Percentiles rank a stretch among this genome's conserved stretches.
Evolutionary conservation across 2,329 filamentous ascomycete species (phyloP).

Genomic region (Penicillium corylophilum): DNA sequence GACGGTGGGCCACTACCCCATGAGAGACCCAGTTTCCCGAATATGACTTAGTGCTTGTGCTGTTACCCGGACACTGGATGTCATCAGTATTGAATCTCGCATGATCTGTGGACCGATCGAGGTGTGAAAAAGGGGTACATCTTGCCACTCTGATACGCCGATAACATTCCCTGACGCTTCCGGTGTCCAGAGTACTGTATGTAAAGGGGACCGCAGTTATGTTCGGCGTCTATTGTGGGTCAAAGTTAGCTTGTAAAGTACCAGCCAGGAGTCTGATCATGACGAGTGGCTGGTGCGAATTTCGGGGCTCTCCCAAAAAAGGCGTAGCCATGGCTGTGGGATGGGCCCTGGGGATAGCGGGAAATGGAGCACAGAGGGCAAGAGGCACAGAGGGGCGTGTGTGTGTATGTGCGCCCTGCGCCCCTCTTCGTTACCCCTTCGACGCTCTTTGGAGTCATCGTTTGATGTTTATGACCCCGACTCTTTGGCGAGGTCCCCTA

Average conservation of each 20-base stretch:
- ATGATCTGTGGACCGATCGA: constrained; percentile 2
- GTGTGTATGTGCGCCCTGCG: neutral
- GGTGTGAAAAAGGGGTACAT: neutral
- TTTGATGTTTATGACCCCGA: constrained; percentile 8
- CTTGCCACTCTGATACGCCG: constrained; percentile 6
- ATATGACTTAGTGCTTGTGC: neutral
- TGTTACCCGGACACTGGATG: constrained; percentile 3
- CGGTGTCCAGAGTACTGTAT: constrained; percentile 6
- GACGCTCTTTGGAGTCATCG: neutral
- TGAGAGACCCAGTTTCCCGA: neutral
- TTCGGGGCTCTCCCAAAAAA: neutral
- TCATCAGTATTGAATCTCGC: neutral
- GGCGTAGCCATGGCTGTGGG: neutral
- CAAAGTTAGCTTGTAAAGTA: constrained; percentile 1
- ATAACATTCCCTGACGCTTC: neutral
- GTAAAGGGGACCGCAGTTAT: constrained; percentile 1
- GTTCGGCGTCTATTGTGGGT: constrained; percentile 15
- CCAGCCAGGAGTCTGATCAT: neutral
- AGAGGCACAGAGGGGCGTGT: neutral
- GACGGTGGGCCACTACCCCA: constrained; percentile 4
- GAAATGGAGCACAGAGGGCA: neutral
- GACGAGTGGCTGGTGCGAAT: neutral
- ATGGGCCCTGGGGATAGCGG: neutral
- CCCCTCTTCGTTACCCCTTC: neutral
- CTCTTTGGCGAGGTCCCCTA: neutral